Percentiles rank a stretch among this genome's conserved stretches.
phyloP scores from a whole-genome alignment of 257 asterid species.

The Fraxinus excelsior region DNA sequence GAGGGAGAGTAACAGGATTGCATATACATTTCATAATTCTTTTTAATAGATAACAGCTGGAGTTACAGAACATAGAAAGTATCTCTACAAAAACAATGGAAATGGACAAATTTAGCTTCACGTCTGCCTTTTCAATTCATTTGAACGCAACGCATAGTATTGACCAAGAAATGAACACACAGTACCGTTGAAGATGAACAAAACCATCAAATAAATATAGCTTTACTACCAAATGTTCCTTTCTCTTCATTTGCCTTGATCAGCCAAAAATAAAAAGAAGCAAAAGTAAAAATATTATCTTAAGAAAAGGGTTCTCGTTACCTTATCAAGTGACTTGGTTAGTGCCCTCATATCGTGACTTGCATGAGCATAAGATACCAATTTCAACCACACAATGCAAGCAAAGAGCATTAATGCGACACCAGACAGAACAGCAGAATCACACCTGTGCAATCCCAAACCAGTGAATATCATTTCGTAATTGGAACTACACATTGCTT shows the following conservation, averaged over 20 bases:
- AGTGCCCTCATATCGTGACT: conserved; percentile 81
- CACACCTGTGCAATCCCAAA: conserved; percentile 66
- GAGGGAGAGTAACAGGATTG: not conserved
- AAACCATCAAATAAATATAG: not conserved
- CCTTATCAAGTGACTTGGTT: conserved; percentile 75
- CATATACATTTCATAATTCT: not conserved
- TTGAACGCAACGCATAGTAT: not conserved
- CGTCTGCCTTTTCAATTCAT: not conserved
- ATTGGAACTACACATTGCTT: conserved; percentile 9
- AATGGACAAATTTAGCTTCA: not conserved
- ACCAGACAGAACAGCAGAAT: conserved; percentile 92
- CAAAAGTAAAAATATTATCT: not conserved
- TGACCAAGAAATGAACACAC: not conserved
- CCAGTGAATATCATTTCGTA: conserved; percentile 20
- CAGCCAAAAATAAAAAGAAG: not conserved
- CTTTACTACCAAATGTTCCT: not conserved
- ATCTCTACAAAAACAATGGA: not conserved
- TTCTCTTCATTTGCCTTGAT: not conserved
- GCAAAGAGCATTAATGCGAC: conserved; percentile 74
- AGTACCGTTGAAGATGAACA: not conserved
- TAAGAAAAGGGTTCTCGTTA: conserved; percentile 25
- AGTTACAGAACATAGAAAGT: not conserved
- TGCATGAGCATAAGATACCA: conserved; percentile 93
- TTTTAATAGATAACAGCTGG: not conserved
- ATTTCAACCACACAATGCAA: conserved; percentile 88